These are phyloP conservation scores for Pelargonium australe DNA, from an alignment of 441 rosid species.

Conservation along the genomic window DNA sequence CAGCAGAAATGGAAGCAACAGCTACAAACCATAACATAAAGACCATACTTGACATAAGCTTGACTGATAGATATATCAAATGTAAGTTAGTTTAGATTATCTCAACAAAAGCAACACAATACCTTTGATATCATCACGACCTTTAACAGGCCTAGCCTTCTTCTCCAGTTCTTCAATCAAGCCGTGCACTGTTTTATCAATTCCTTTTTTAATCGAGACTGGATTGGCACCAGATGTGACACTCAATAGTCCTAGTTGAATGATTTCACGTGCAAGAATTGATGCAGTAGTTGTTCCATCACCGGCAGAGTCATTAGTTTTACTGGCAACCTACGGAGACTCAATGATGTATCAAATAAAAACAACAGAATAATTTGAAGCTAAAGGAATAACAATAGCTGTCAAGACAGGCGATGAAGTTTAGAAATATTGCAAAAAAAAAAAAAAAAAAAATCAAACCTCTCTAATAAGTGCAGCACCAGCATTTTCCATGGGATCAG, in stretches of 20 bases:
- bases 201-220: conserved; percentile 76
- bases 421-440: neutral
- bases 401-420: neutral
- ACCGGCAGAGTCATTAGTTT: conserved; percentile 96
- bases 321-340: conserved; percentile 73
- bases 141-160: conserved; percentile 77
- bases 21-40: conserved; percentile 34
- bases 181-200: conserved; percentile 75
- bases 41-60: too few relatives aligned
- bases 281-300: conserved; percentile 98
- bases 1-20: conserved; percentile 88
- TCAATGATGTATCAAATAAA: too few relatives aligned
- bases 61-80: too few relatives aligned
- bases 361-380: too few relatives aligned
- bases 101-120: conserved; percentile 11
- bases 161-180: conserved; percentile 74
- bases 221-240: conserved; percentile 99
- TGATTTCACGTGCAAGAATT: conserved; percentile 84
- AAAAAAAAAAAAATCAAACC: conserved; percentile 35
- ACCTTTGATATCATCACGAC: conserved; percentile 89
- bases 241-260: conserved; percentile 69
- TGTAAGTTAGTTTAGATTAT: too few relatives aligned
- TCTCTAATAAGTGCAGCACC: conserved; percentile 96
- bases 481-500: conserved; percentile 92
- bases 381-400: too few relatives aligned